These are phyloP conservation scores for Bipolaris victoriae DNA, from an alignment of 2,329 filamentous ascomycete genomes.

Conservation along the genomic window DNA sequence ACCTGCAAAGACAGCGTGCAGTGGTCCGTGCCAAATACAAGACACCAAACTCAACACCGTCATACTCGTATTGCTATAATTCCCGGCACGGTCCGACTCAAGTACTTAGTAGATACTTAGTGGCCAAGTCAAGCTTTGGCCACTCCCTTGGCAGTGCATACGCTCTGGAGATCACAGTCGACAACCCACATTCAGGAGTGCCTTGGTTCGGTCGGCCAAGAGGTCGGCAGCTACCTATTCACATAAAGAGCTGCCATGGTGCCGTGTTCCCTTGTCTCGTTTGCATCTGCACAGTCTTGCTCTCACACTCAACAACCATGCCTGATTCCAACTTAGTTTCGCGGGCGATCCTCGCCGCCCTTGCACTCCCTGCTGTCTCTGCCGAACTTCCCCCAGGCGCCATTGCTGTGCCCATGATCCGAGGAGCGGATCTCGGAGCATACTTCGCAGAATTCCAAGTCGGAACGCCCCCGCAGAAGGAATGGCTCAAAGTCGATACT, in stretches of 20 bases:
- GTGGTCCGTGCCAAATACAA: background rate
- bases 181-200: background rate
- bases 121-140: background rate
- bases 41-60: too few relatives aligned
- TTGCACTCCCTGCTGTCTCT: background rate
- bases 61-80: background rate
- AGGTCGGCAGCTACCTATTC: background rate
- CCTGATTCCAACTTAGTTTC: background rate
- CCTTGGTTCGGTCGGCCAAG: background rate
- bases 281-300: background rate
- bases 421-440: background rate
- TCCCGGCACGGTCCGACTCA: background rate
- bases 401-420: background rate
- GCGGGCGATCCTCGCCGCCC: background rate
- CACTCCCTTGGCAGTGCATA: background rate
- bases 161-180: background rate
- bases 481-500: slow-evolving; percentile 1
- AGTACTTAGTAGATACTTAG: too few relatives aligned
- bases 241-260: background rate
- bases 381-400: background rate
- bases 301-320: background rate
- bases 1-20: too few relatives aligned
- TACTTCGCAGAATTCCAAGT: background rate
- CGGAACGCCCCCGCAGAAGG: background rate
- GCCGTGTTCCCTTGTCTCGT: background rate